Base-by-base conservation (phyloP, 345 rosid genomes). In the Lepidium sativum region DNA sequence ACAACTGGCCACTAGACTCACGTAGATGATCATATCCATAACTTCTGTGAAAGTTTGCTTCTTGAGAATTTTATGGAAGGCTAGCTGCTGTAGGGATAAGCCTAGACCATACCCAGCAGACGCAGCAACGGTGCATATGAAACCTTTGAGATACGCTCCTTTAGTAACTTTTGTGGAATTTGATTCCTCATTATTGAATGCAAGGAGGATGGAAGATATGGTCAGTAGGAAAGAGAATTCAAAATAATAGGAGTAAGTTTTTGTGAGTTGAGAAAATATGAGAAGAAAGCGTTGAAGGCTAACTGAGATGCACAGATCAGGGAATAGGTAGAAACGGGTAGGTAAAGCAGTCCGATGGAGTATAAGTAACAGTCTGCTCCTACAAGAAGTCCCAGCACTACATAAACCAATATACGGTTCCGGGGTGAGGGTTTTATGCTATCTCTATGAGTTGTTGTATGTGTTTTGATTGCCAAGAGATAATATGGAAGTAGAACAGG, bases 251-350 rank as follows among this genome's bases (percentile, higher is more conserved):
- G 81, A 49, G 82, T 80, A 72, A 82, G 73, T 51, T 76, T 85
- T 37, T 79, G 86, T 0, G 75, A 69, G 53, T 83, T 70, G 56
- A 88, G 69, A 78, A 84, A 79, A 45, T 21, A 79, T 1, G 89
- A 82, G 75, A 86, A 81, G 34, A 79, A 55, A 42, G 83, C 78
- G 40, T 80, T 86, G 76, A 88, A 84, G 60, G 77, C 85, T 59
- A 81, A 21, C 18, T 81, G 86, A 8, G 86, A 77, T 25, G 86
- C 81, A 57, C 81, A 70, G n/a, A 84, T 65, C 10, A 84, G 70
- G 3, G 85, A 77, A 59, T n/a, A 81, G 1, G 87, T 85, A 8
- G 89, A 82, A 8, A 83, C 81, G 0, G 88, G 96, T 58, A 86
- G 78, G 72, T 80, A 75, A n/a, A 54, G 62, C n/a, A 84, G 66